Base-by-base conservation (phyloP, 1,284 basidiomycete genomes). In the Boletellus deceptivus region DNA sequence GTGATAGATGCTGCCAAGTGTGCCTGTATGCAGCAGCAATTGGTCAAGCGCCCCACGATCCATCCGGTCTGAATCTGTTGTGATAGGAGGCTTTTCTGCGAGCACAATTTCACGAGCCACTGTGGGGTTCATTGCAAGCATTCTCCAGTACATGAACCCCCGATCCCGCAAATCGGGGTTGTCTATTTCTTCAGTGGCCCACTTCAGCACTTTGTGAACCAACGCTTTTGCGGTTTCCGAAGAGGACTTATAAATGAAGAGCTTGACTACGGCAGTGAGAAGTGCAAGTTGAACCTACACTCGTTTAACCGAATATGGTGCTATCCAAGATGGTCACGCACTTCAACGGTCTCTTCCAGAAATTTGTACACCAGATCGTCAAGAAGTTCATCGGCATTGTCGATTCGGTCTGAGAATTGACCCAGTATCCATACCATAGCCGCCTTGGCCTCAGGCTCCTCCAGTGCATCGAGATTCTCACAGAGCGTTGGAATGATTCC, bases 61-160 rank as follows among this genome's bases (percentile, higher is more conserved):
- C 92, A 99, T 98, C 36, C 93, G 76, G 66, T 99, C 97, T 6
- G 93, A 93, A 68, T 99, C 95, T 2, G 93, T 98, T n/a, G 93
- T 95, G 58, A 99, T 98, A 4, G 93, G 78, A 16, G 97, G 97
- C 63, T 98, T 98, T 57, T 93, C 91, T 8, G 91, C 80, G 17
- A 99, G 78, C n/a, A 99, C 94, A 54, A 99, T 89, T 59, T 92
- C 87, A 38, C 88, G 82, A 3, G 97, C 96, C 1, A 89, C 87
- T 2, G 86, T 76, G 2, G 97, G 94, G 67, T 98, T 94, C 59
- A 94, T 89, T 1, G 96, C 96, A 35, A 99, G 79, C 72, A 99
- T 78, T 43, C 97, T 86, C 96, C 96, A 99, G 73, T 99, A 99
- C 89, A 99, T 98, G 75, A 96, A 99, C 0, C 96, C 97, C 54